Evolutionary conservation across 768 basidiomycete species (phyloP), one percentile per base, ranked within the genome.

Genomic region (Lactarius trivialis): DNA sequence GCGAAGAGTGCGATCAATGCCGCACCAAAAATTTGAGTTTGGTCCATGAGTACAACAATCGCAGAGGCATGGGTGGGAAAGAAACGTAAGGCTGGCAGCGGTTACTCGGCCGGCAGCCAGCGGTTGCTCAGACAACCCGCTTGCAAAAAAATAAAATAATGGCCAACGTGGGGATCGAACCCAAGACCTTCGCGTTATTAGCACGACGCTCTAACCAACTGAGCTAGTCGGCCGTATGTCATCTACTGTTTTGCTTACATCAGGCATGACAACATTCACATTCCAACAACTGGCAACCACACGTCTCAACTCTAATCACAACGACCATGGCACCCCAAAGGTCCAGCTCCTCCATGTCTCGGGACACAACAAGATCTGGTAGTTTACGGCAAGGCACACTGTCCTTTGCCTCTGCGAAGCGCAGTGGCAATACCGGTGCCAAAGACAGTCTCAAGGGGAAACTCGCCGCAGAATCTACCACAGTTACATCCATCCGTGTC

Each of bases 131-230:
- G n/a, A n/a, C n/a, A n/a, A n/a, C n/a, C n/a, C n/a, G n/a, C n/a
- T n/a, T n/a, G n/a, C n/a, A n/a, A 15, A 5, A 30, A 34, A 56
- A 61, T 28, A 33, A 26, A 12, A 19, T 0, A 21, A 57, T 69
- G 69, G 69, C 69, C 68, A 66, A 67, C 60, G 68, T 69, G 69
- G 69, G 69, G 69, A 64, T 70, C 69, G 69, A 70, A 70, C 69
- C 69, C 69, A 67, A 67, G 68, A 69, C 69, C 69, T 70, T 70
- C 68, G 69, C 61, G 64, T 65, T 82, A 85, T 86, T 88, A 89
- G 86, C 84, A 86, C 86, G 83, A 88, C 86, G 87, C 88, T 89
- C 88, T 89, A 89, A 89, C 88, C 88, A 89, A 78, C 88, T 90
- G 88, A 90, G 88, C 88, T 88, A 89, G 85, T 83, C 87, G 86